Evolutionary conservation across 2,329 filamentous ascomycete species (phyloP), one percentile per base, ranked within the genome.

Genomic region (Orbilia brochopaga): DNA sequence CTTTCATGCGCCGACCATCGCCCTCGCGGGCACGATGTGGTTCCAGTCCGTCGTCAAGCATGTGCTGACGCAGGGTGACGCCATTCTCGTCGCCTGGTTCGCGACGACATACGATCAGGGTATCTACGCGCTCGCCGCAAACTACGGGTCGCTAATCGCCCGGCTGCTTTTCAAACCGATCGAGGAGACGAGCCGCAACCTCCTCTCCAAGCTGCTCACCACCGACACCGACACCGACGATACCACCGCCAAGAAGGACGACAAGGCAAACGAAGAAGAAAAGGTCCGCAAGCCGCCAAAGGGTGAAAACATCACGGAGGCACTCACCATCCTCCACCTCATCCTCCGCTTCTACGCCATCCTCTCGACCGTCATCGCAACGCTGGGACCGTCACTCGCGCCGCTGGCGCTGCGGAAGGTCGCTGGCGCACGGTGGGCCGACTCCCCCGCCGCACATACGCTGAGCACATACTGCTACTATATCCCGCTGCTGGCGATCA

Each of bases 81-180:
- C 92, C 1, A 86, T 97, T 75, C 86, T 97, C 55, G 88, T 99
- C 74, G 88, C 90, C 15, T 81, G 88, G 11, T 83, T 97, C 65
- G 88, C 92, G 5, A 87, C 87, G 0, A 85, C 94, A 0, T 83
- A 86, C 46, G 89, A 92, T 2, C 94, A 97, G 81, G 94, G 94
- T 13, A 87, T 91, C 37, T 99, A 97, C 78, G 91, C 92, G 0
- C 84, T 99, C 3, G 94, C 93, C 58, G 92, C 92, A 76, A 99
- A 97, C 79, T 99, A 94, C 78, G 94, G 94, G 21, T 90, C 92
- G 1, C 85, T 99, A 0, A 82, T 96, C 27, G 94, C 94, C 0
- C 86, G 94, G 1, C 86, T 97, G 74, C 82, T 99, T 56, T 93
- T 99, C 79, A 94, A 97, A 77, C 95, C 94, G 6, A 87, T 99